Conservation (phyloP, 169 alveolate species). For the Babesia bigemina region DNA sequence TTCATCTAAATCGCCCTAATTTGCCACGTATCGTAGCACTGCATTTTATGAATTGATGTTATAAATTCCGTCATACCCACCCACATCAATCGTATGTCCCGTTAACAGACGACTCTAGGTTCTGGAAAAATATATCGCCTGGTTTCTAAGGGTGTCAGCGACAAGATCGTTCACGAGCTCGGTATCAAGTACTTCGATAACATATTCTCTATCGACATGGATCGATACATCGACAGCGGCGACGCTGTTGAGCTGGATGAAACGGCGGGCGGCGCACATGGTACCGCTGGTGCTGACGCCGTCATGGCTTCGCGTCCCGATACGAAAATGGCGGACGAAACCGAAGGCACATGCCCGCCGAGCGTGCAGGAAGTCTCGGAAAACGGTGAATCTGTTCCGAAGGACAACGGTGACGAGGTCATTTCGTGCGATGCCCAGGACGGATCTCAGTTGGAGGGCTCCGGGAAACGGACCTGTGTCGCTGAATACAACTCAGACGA, state of each 20-base stretch:
- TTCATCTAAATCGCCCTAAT: too few relatives aligned
- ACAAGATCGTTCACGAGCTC: slow-evolving; percentile 63
- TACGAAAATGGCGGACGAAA: background rate
- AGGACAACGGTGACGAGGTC: background rate
- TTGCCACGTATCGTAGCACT: too few relatives aligned
- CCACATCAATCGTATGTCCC: too few relatives aligned
- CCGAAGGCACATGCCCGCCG: background rate
- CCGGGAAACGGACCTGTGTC: background rate
- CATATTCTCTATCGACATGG: slow-evolving; percentile 46
- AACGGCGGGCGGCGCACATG: background rate
- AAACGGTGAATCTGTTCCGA: background rate
- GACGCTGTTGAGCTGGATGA: background rate
- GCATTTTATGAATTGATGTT: too few relatives aligned
- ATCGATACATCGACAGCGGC: slow-evolving; percentile 4
- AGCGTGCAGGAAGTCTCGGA: background rate
- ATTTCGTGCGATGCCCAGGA: too few relatives aligned
- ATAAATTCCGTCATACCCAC: too few relatives aligned
- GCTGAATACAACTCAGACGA: background rate
- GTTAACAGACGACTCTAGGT: slow-evolving; percentile 4
- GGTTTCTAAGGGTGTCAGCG: slow-evolving; percentile 66
- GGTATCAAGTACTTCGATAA: slow-evolving; percentile 55
- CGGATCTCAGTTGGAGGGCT: background rate
- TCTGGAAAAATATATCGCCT: slow-evolving; percentile 62
- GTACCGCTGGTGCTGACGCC: background rate
- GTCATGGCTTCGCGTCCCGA: too few relatives aligned